These are phyloP conservation scores for Sporothrix brasiliensis DNA, from an alignment of 2,329 filamentous ascomycete species.

Conservation along the genomic window DNA sequence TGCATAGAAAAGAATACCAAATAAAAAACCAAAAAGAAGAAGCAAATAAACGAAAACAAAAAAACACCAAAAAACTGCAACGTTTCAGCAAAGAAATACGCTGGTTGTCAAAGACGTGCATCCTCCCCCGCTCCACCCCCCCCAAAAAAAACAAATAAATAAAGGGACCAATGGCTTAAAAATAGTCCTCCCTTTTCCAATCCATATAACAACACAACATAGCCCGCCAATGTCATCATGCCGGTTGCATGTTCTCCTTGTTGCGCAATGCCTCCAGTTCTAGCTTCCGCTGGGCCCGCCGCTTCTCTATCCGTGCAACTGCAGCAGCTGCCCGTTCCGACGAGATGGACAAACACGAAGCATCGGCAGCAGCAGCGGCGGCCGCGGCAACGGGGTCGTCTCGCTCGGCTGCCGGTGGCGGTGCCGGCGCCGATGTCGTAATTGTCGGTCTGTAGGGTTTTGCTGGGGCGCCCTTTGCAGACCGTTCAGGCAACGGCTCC, in stretches of 20 bases:
- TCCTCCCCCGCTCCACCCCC: neutral
- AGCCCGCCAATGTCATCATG: neutral
- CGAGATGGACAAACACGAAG: conserved; percentile 50
- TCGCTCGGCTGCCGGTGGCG: neutral
- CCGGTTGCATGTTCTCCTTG: conserved; percentile 58
- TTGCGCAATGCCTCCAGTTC: conserved; percentile 40
- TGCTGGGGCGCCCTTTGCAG: too few relatives aligned
- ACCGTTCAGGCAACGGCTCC: neutral
- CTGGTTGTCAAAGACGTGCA: neutral
- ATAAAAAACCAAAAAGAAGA: neutral
- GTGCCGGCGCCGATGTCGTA: neutral
- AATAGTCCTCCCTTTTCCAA: neutral
- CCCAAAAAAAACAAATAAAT: neutral
- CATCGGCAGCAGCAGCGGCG: conserved; percentile 22
- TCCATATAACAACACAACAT: neutral
- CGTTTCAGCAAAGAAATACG: neutral
- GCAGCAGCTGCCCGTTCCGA: conserved; percentile 58
- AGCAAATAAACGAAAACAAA: neutral
- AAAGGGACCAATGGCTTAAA: neutral
- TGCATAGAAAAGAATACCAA: conserved; percentile 1
- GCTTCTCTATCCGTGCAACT: conserved; percentile 57
- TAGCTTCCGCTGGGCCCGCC: conserved; percentile 53
- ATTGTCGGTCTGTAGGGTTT: neutral
- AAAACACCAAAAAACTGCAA: neutral
- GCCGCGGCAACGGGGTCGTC: conserved; percentile 10